Percentiles rank a stretch among this genome's conserved stretches.
phyloP scores from a whole-genome alignment of 176 grass and related monocot genomes.

The Carex littledalei region DNA sequence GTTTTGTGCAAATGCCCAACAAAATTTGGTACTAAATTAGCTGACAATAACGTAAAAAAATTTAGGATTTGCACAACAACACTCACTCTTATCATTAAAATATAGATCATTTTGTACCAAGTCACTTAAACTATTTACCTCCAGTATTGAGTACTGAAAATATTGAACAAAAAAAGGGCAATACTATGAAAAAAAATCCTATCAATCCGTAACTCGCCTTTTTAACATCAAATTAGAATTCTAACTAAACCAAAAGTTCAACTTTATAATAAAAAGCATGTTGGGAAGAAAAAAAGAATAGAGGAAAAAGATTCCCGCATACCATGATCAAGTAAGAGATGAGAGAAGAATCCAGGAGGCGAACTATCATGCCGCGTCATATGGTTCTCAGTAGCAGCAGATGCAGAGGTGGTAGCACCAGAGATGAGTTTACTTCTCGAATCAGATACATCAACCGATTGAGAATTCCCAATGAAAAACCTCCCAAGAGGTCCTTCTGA shows the following conservation, averaged over 20 bases:
- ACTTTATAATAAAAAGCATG: not conserved
- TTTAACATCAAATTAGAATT: not conserved
- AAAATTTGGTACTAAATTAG: not conserved
- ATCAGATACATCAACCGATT: not conserved
- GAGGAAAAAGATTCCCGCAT: not conserved
- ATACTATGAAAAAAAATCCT: not conserved
- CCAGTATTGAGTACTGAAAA: not conserved
- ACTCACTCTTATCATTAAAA: not conserved
- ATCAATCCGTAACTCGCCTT: not conserved
- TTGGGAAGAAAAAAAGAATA: not conserved
- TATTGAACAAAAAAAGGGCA: not conserved
- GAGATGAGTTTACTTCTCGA: slow-evolving; percentile 8
- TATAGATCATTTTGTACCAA: not conserved
- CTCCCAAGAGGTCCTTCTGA: not conserved
- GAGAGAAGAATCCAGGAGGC: slow-evolving; percentile 28
- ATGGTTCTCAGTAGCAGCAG: slow-evolving; percentile 5
- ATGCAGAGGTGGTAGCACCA: not conserved
- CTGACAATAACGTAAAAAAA: not conserved
- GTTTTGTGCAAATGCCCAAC: not conserved
- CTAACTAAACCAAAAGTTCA: not conserved
- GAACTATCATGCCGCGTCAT: slow-evolving; percentile 28
- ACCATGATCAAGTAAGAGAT: slow-evolving; percentile 33
- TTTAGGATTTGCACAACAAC: not conserved
- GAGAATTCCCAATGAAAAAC: slow-evolving; percentile 28
- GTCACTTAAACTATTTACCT: not conserved